phyloP scores from a whole-genome alignment of 129 eudicot species.

The Glebionis coronaria region DNA sequence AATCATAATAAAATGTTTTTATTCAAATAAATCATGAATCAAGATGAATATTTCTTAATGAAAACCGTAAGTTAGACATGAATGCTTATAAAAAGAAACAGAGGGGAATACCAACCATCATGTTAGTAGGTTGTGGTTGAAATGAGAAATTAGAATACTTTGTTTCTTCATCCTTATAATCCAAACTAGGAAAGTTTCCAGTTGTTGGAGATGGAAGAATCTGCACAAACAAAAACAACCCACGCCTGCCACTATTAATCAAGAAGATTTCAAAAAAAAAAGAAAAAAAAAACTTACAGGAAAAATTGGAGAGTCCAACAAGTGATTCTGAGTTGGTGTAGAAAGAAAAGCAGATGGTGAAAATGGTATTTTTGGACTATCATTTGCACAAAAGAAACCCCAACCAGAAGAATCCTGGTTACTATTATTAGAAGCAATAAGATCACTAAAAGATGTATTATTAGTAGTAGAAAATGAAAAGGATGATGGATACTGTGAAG shows the following conservation, averaged over 20 bases:
- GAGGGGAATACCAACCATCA: conserved; percentile 15
- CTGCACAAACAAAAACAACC: conserved; percentile 32
- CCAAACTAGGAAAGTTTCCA: conserved; percentile 49
- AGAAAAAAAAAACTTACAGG: no score
- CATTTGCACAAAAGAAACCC: conserved; percentile 26
- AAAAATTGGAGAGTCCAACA: conserved; percentile 85
- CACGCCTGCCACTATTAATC: no score
- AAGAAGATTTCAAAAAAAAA: no score
- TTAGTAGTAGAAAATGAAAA: conserved; percentile 35
- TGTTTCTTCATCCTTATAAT: conserved; percentile 42
- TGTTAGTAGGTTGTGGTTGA: conserved; percentile 47
- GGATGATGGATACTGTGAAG: conserved; percentile 34
- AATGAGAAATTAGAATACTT: conserved; percentile 60
- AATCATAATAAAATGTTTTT: not conserved
- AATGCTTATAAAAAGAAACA: conserved; percentile 2
- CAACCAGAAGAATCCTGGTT: conserved; percentile 28
- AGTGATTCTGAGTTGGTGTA: conserved; percentile 55
- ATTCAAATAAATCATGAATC: not conserved
- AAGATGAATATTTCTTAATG: not conserved
- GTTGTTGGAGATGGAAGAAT: conserved; percentile 69
- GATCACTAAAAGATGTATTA: conserved; percentile 52
- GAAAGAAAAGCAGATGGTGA: conserved; percentile 76
- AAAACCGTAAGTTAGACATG: not conserved
- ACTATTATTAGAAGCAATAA: conserved; percentile 40
- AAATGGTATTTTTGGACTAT: conserved; percentile 49